Evolutionary conservation across 306 rosid species (phyloP), one percentile per base, ranked within the genome.

Genomic region (Vigna reflexopilosa): DNA sequence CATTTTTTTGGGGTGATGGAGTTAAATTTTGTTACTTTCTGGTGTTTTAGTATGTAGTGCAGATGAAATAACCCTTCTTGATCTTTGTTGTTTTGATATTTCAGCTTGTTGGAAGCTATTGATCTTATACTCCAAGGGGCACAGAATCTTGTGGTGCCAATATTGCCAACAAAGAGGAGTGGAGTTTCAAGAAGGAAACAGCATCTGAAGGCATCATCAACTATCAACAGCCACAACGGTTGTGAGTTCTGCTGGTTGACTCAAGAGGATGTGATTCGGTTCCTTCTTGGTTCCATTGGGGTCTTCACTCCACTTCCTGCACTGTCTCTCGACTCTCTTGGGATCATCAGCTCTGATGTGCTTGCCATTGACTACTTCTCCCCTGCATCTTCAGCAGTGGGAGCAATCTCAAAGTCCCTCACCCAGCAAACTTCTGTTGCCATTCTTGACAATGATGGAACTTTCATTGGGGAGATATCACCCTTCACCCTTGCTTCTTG

Each of bases 401-500:
- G 52, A 47, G 87, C 91, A 51, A 89, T 95, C 75, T 81, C 98
- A 9, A 70, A 63, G 72, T 90, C 94, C 19, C 90, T 93, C 3
- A 45, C 81, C 0, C 75, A 89, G 2, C 98, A 93, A 74, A 91
- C 98, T 13, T 93, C 99, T 0, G 96, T 95, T 16, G 99, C 98
- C 1, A 83, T 95, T 45, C 86, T 95, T 3, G 98, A 95, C 63
- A 14, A 42, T 3, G 97, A 89, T 15, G 91, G 96, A 3, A 19
- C 79, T 38, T 83, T 95, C 73, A 85, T 95, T 1, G 99, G 99
- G 8, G 99, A 95, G 86, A 91, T 95, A 84, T 95, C 99, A 1
- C 98, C 98, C 61, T 84, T 81, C 72, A 88, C 93, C n/a, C 89
- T 95, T 26, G 86, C 97, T 19, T 84, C 83, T 58, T 95, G 97